These are phyloP conservation scores for Cryptococcus amylolentus DNA, from an alignment of 1,284 basidiomycete species.

Conservation along the genomic window DNA sequence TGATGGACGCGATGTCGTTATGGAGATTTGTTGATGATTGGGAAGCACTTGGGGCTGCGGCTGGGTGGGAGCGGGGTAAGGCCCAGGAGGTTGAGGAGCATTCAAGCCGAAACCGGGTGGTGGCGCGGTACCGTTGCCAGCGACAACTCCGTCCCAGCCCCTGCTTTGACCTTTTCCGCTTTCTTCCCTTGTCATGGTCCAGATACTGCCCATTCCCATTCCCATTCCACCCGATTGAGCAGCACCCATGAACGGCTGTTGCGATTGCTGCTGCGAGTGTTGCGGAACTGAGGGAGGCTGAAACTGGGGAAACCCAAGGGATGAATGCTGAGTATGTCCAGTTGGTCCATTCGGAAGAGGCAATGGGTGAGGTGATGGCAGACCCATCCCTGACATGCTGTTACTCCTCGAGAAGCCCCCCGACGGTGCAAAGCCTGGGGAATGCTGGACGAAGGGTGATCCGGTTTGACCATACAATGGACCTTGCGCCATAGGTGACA, in stretches of 20 bases:
- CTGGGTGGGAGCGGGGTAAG: not conserved
- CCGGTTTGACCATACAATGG: not conserved
- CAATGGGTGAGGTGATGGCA: not conserved
- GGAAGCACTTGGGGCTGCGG: not conserved
- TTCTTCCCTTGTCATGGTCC: slow-evolving; percentile 37
- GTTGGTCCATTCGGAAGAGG: not conserved
- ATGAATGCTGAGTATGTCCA: not conserved
- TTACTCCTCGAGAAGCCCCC: not conserved
- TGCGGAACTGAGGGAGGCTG: no score
- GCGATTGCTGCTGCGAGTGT: no score
- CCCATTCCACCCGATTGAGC: not conserved
- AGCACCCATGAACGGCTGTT: no score
- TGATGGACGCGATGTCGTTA: not conserved
- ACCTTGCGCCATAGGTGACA: not conserved
- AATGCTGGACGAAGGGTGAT: not conserved
- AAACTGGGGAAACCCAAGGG: not conserved
- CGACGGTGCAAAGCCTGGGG: not conserved
- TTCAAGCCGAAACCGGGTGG: not conserved
- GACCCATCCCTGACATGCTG: not conserved
- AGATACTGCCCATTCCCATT: slow-evolving; percentile 16
- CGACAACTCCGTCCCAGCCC: slow-evolving; percentile 2
- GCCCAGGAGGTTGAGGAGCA: not conserved
- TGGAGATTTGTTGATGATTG: not conserved
- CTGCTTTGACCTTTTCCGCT: slow-evolving; percentile 24
- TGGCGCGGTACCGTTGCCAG: slow-evolving; percentile 2